Base-by-base conservation (phyloP, 2,329 filamentous ascomycete genomes). In the Neonectria magnoliae region DNA sequence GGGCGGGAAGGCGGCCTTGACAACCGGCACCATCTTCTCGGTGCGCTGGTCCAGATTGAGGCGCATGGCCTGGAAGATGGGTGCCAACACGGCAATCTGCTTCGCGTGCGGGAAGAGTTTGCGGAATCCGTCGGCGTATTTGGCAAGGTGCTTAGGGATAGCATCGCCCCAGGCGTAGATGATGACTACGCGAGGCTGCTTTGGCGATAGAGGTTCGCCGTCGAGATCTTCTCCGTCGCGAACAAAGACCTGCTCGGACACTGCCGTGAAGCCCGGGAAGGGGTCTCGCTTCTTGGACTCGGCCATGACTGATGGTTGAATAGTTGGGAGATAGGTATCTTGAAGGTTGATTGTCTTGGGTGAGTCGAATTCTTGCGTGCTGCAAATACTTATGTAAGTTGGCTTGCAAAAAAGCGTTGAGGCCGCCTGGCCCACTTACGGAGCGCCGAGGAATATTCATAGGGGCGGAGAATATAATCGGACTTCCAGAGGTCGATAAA, bases 21-120 rank as follows among this genome's bases (percentile, higher is more conserved):
- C 62, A 51, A 84, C 74, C 20, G 81, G 83, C 52, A 78, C 68
- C 80, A 88, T 84, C 66, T 78, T 76, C 6, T 76, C 65, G 2
- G 81, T 76, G 47, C 84, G 81, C 50, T 76, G 76, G 7, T 80
- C 73, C 14, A 38, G 36, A 16, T 38, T 38, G 3, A 38, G 36
- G 14, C 36, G 36, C 36, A 38, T 38, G 36, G 36, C 36, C 16
- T 38, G 36, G 14, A 38, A 38, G 36, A 38, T 38, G 6, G 36
- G 36, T 8, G 36, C 36, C 36, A 38, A 14, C 36, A 38, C 36
- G 7, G 36, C 36, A 38, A 38, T 7, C 36, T 38, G 36, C 36
- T n/a, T 38, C 8, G 36, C 36, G 36, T 38, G 14, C 1, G 36
- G 36, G 36, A 38, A 38, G 14, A 38, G 36, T 16, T 38, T 14